Evolutionary conservation across 805 yeast species (phyloP), one percentile per base, ranked within the genome.

Genomic region (Ogataea nonfermentans): DNA sequence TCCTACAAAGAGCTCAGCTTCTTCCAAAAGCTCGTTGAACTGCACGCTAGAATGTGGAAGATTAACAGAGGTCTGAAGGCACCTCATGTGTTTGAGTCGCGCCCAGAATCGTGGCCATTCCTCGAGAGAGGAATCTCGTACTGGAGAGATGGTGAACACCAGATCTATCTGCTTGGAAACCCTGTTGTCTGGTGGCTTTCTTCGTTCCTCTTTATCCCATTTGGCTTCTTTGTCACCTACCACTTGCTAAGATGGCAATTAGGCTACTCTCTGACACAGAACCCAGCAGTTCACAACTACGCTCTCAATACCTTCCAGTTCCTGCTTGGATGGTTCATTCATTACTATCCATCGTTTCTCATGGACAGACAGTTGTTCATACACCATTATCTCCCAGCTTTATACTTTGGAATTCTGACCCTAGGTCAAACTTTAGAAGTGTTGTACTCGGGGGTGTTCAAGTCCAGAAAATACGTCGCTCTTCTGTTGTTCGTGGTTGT

Each of bases 331-430:
- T 87, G 89, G 85, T 66, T 58, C 36, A 24, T 82, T 26, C 95
- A 87, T 62, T 82, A 76, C 57, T 58, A 71, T 39, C 95, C 95
- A 50, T 84, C 86, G 37, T 81, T 76, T 65, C 67, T 90, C 43
- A 90, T 90, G 98, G 89, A 81, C 16, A 80, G 98, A 67, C 97
- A 90, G 67, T 65, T 90, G 65, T 90, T 91, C 69, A 70, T 90
- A 59, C 98, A 90, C 63, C 98, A 90, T 64, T 91, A 91, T 63
- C 67, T 93, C 51, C 97, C 96, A 41, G 87, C 98, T 2, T 75
- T 87, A 37, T 93, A 88, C 67, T 93, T 93, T 64, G 68, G 58
- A 10, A 55, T 63, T n/a, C 46, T 67, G 46, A 52, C 65, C 41
- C 37, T 65, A 45, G 63, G 66, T 46, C 57, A 63, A 42, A 37